Conservation (phyloP, 1,284 basidiomycete genomes). For the Tilletia indica region DNA sequence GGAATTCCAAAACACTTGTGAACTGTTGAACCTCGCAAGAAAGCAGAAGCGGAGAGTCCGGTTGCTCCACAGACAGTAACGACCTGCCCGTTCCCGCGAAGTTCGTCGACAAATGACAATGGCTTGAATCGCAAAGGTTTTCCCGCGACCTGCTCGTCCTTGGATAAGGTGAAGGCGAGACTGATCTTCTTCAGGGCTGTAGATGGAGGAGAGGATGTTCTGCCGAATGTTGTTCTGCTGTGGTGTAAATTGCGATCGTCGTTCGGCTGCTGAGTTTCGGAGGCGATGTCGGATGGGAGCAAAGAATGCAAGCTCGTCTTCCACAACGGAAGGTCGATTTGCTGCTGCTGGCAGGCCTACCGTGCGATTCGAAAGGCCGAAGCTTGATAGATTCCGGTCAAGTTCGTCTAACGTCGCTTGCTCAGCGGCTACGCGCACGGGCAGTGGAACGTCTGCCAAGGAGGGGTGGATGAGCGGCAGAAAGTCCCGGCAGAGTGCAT, state of each 20-base stretch:
- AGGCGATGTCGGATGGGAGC: not conserved
- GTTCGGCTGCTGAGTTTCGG: not conserved
- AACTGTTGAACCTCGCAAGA: not conserved
- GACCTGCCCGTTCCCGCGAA: not conserved
- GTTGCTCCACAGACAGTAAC: not conserved
- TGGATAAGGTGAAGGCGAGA: not conserved
- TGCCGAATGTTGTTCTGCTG: not conserved
- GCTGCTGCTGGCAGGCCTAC: not conserved
- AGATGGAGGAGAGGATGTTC: too few species aligned
- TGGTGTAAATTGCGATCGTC: not conserved
- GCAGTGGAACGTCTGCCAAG: too few species aligned
- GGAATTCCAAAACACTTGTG: not conserved
- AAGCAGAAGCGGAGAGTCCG: not conserved
- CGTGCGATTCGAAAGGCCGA: not conserved
- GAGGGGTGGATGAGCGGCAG: not conserved
- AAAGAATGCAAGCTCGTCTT: not conserved
- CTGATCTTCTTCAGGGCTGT: not conserved
- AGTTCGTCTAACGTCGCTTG: too few species aligned
- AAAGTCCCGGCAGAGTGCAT: not conserved
- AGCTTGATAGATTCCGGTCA: not conserved
- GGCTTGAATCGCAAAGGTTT: not conserved
- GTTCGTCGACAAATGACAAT: not conserved
- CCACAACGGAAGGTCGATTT: not conserved
- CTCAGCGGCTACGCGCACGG: too few species aligned
- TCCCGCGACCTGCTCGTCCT: not conserved